Base-by-base conservation (phyloP, 192 early-diverging fungal genomes). In the Linderina pennispora region DNA sequence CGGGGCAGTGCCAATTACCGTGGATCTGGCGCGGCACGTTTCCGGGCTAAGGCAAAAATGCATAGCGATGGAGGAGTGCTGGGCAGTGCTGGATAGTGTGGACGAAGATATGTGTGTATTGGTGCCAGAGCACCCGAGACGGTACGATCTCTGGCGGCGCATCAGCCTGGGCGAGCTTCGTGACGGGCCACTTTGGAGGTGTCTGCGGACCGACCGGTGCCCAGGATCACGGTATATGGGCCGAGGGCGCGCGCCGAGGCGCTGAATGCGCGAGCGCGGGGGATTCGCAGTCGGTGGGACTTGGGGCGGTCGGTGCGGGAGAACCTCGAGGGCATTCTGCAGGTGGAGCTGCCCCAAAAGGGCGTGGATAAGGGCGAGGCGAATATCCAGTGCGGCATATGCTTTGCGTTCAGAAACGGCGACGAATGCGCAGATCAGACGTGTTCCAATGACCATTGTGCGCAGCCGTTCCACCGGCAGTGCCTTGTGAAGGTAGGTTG, bases 351-450 rank as follows among this genome's bases (percentile, higher is more conserved):
- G 8, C 67, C 67, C 1, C 37, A 36, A 14, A 24, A 45, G 14
- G 17, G 25, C 0, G 31, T 59, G 18, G 51, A 58, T 16, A 37
- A 55, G 7, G 32, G 34, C 9, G 67, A 71, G 19, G 36, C 51
- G 10, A 58, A 47, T 22, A 45, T 71, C n/a, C 55, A 71, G 21
- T 71, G 67, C 28, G 67, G 67, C n/a, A 59, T 71, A 6, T 71
- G 67, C 34, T 49, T 71, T 38, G 38, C 59, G n/a, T 71, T 50
- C 38, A 15, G 31, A 1, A 25, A 32, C 40, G 60, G 43, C 13
- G 43, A 26, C 0, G 55, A 58, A 3, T 18, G 48, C 2, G 59
- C 67, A 2, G 60, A 71, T 28, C 67, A 71, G 47, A 17, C 63
- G n/a, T 71, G 67, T 28, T 17, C 45, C 0, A 71, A 45, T 39